Evolutionary conservation across 331 rosid genomes (phyloP), one percentile per base, ranked within the genome.

Genomic region (Cydonia oblonga): DNA sequence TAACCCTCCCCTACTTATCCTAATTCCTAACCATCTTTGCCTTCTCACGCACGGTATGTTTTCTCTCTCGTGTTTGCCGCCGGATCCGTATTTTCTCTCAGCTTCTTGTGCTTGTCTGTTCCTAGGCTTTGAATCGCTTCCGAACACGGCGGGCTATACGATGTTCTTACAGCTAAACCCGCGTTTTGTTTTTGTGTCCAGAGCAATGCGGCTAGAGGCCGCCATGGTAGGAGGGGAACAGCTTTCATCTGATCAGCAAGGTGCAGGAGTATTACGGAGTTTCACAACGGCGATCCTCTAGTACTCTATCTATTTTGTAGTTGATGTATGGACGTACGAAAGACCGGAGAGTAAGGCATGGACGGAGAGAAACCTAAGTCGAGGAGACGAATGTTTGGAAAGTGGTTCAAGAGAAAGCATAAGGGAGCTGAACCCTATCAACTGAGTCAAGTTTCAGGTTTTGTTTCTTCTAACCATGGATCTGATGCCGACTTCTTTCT

Each of bases 401-500:
- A 61, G 66, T 84, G 89, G 93, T 79, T 82, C 74, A 59, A 79
- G 49, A 75, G 74, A 68, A 90, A 82, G 80, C 83, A 77, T 32
- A 81, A 83, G 83, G 73, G 71, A 81, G 67, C 83, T 25, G 84
- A 86, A 22, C 72, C 78, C 32, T 77, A 84, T 51, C 78, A 65
- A 66, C 85, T 78, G 15, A 52, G 70, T 49, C 85, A 87, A 66
- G 80, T 85, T 53, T 76, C 92, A 84, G 96, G 97, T 95, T 42
- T 24, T 54, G 14, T 38, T 72, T 25, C 14, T 51, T 22, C 51
- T 5, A 5, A 44, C 30, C 4, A 7, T 44, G 19, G 20, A 40
- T 66, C 61, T 75, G 49, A 44, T 24, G 11, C 9, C 32, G 40
- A 56, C 25, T 19, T 24, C 13, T 6, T 23, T 38, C 46, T 40